phyloP scores from a whole-genome alignment of 805 yeast species.

The Kuraishia ogatae region DNA sequence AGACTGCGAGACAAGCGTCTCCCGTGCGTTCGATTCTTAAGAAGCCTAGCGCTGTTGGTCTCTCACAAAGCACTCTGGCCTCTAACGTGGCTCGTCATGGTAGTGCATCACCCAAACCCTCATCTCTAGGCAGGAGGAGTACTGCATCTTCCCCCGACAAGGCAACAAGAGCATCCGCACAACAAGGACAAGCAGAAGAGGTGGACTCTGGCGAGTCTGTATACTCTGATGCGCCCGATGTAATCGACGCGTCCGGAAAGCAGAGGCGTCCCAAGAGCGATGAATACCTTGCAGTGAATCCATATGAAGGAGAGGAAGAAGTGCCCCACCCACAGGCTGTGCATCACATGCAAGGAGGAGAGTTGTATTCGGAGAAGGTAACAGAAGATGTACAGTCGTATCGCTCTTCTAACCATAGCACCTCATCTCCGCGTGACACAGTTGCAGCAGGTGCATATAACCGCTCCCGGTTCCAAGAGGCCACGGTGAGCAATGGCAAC shows the following conservation, averaged over 20 bases:
- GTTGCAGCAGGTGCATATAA: neutral
- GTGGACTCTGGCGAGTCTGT: constrained; percentile 1
- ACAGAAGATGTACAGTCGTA: constrained; percentile 15
- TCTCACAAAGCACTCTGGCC: neutral
- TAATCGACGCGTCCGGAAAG: neutral
- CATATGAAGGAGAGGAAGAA: neutral
- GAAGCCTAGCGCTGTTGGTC: neutral
- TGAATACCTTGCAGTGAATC: neutral
- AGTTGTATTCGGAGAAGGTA: constrained; percentile 11
- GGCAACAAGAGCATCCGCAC: neutral
- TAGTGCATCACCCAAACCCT: neutral
- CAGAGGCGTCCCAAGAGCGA: neutral
- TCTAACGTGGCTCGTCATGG: neutral
- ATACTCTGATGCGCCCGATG: constrained; percentile 2
- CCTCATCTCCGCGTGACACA: neutral
- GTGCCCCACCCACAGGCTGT: too few relatives aligned
- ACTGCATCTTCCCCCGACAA: neutral
- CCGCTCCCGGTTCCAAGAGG: neutral
- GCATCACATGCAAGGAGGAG: neutral
- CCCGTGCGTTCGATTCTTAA: constrained; percentile 3
- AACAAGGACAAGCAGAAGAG: neutral
- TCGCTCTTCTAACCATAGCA: neutral
- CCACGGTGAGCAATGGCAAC: neutral
- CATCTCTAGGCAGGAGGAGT: neutral
- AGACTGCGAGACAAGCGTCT: neutral